These are phyloP conservation scores for Dichotomocladium elegans DNA, from an alignment of 371 early-diverging fungal genomes.

Conservation along the genomic window DNA sequence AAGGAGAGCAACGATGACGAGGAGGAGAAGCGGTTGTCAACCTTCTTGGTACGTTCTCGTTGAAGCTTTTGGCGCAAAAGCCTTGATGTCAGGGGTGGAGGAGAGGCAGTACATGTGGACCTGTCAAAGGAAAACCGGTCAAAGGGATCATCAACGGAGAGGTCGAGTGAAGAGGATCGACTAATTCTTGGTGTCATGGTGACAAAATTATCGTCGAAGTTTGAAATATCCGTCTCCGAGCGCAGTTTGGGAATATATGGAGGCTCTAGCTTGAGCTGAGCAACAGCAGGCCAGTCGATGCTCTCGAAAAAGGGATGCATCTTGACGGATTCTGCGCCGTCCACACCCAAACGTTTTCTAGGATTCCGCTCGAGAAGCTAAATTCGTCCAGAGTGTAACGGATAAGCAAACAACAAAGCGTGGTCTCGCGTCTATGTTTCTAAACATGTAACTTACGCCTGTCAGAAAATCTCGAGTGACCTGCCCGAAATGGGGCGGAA, in stretches of 20 bases:
- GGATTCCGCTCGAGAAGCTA: slow-evolving; percentile 72
- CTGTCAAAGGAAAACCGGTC: slow-evolving; percentile 26
- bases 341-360: slow-evolving; percentile 55
- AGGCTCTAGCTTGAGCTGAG: slow-evolving; percentile 47
- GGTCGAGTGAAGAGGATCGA: slow-evolving; percentile 9
- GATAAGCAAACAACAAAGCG: too few species aligned
- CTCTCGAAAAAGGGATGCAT: slow-evolving; percentile 60
- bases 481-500: slow-evolving; percentile 59
- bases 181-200: slow-evolving; percentile 51
- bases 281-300: slow-evolving; percentile 68
- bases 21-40: slow-evolving; percentile 16
- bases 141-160: slow-evolving; percentile 23
- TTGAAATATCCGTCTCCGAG: slow-evolving; percentile 49
- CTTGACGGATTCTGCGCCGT: slow-evolving; percentile 62
- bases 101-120: too few species aligned
- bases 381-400: not conserved
- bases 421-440: not conserved
- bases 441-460: slow-evolving; percentile 45
- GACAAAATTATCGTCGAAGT: slow-evolving; percentile 65
- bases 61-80: slow-evolving; percentile 5
- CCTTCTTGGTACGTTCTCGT: slow-evolving; percentile 6
- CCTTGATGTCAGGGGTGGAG: not conserved
- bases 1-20: slow-evolving; percentile 21
- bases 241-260: slow-evolving; percentile 48
- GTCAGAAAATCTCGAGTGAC: slow-evolving; percentile 52